Conservation (phyloP, 1,284 basidiomycete genomes). For the Retiboletus flavoniger region DNA sequence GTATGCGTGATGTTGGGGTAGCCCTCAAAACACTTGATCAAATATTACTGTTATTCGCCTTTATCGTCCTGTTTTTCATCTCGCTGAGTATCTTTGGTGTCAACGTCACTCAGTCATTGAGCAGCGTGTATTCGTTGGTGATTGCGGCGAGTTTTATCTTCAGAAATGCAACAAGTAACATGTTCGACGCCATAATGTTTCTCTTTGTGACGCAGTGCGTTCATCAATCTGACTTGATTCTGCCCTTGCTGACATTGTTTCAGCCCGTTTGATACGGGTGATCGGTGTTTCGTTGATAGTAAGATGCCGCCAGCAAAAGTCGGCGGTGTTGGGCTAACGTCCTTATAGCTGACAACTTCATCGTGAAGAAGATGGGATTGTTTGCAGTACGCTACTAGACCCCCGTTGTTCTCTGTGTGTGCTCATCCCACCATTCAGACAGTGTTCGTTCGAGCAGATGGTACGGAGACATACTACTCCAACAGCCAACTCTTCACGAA, state of each 20-base stretch:
- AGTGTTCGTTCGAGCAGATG: constrained; percentile 63
- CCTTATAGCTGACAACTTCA: constrained; percentile 56
- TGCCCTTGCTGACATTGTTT: constrained; percentile 17
- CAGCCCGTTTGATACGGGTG: constrained; percentile 76
- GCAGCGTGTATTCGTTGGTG: constrained; percentile 65
- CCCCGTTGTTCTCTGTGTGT: background rate
- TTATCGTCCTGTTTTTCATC: constrained; percentile 69
- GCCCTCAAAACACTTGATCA: constrained; percentile 63
- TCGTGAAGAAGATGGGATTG: constrained; percentile 75
- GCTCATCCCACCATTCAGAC: constrained; percentile 41
- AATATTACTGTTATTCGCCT: constrained; percentile 61
- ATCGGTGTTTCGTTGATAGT: constrained; percentile 71
- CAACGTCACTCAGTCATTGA: constrained; percentile 56
- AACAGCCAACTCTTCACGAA: constrained; percentile 71
- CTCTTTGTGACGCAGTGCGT: constrained; percentile 75
- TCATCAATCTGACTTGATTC: background rate
- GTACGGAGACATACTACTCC: constrained; percentile 75
- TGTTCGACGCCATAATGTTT: constrained; percentile 78
- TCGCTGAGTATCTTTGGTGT: constrained; percentile 70
- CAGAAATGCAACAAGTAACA: constrained; percentile 64
- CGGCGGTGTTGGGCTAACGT: background rate
- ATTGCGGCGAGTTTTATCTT: constrained; percentile 76
- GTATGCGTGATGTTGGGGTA: constrained; percentile 68
- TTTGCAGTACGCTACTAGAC: constrained; percentile 52
- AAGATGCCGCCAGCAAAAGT: constrained; percentile 15